These are phyloP conservation scores for Trypanosomatidae sp. DNA, from an alignment of 208 protist genomes.

Conservation along the genomic window DNA sequence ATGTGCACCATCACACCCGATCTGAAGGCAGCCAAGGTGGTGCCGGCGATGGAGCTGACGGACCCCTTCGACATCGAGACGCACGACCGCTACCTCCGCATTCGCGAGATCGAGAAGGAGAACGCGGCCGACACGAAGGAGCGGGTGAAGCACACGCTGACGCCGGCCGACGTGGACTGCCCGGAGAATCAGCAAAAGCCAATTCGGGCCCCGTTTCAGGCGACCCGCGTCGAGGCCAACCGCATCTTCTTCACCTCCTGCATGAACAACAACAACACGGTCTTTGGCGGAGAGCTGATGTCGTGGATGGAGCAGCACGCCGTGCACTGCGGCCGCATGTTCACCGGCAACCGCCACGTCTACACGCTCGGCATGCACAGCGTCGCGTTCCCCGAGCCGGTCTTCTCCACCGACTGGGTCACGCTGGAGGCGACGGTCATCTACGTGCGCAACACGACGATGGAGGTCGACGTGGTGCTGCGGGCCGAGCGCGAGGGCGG, in stretches of 20 bases:
- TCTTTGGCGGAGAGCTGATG: constrained; percentile 93
- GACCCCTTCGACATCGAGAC: constrained; percentile 63
- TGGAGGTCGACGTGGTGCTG: constrained; percentile 88
- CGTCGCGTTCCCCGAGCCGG: constrained; percentile 81
- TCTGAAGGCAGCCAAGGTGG: constrained; percentile 73
- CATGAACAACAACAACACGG: constrained; percentile 93
- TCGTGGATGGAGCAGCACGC: constrained; percentile 92
- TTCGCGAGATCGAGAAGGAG: constrained; percentile 48
- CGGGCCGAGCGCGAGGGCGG: constrained; percentile 51
- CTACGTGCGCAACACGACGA: constrained; percentile 90
- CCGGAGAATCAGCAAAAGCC: constrained; percentile 59
- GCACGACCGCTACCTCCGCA: constrained; percentile 57
- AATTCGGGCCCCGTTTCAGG: constrained; percentile 50
- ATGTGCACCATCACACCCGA: constrained; percentile 87
- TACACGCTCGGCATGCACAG: constrained; percentile 91
- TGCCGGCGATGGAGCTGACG: constrained; percentile 78
- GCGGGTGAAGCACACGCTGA: constrained; percentile 30
- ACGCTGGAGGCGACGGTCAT: constrained; percentile 79
- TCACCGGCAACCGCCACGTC: constrained; percentile 87
- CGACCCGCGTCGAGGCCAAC: constrained; percentile 60
- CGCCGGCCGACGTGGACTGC: constrained; percentile 52
- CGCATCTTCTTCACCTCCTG: constrained; percentile 87
- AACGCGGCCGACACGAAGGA: constrained; percentile 21
- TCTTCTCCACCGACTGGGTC: constrained; percentile 88
- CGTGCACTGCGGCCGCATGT: constrained; percentile 86